Evolutionary conservation across 129 eudicot genomes (phyloP).

Genomic region (sunflower (Helianthus annuus)): DNA sequence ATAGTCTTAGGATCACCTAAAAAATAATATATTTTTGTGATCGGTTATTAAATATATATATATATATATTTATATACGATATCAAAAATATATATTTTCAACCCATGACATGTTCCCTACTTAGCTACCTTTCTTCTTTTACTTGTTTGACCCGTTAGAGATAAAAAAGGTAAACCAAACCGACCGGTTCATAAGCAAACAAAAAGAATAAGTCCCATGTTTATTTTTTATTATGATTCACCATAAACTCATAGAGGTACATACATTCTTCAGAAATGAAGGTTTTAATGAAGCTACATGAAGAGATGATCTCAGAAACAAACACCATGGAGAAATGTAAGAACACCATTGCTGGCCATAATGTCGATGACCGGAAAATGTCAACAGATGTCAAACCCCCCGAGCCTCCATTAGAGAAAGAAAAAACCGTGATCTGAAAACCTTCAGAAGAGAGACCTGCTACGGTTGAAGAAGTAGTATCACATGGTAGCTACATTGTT

Average conservation of each 20-base stretch:
- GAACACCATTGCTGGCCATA: slow-evolving; percentile 7
- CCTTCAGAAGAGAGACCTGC: slow-evolving; percentile 48
- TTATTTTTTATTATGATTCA: neutral
- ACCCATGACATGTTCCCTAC: neutral
- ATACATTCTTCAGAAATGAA: slow-evolving; percentile 59
- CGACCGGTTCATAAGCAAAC: neutral
- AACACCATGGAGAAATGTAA: slow-evolving; percentile 37
- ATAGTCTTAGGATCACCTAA: too few species aligned
- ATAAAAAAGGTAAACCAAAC: neutral
- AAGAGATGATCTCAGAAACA: slow-evolving; percentile 56
- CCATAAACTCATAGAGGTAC: neutral
- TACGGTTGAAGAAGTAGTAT: slow-evolving; percentile 29
- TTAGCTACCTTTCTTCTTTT: neutral
- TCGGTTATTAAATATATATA: too few species aligned
- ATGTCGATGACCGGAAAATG: slow-evolving; percentile 25
- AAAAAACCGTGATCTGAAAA: slow-evolving; percentile 22
- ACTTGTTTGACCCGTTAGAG: neutral
- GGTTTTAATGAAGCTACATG: slow-evolving; percentile 54
- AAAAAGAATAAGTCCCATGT: neutral
- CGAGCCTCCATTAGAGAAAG: slow-evolving; percentile 30
- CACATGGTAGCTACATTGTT: slow-evolving; percentile 66
- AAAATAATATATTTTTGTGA: too few species aligned
- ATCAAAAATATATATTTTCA: neutral
- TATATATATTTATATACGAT: too few species aligned
- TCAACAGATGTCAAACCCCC: slow-evolving; percentile 32